Base-by-base conservation (phyloP, 306 rosid genomes). In the Trichosanthes cucumerina region DNA sequence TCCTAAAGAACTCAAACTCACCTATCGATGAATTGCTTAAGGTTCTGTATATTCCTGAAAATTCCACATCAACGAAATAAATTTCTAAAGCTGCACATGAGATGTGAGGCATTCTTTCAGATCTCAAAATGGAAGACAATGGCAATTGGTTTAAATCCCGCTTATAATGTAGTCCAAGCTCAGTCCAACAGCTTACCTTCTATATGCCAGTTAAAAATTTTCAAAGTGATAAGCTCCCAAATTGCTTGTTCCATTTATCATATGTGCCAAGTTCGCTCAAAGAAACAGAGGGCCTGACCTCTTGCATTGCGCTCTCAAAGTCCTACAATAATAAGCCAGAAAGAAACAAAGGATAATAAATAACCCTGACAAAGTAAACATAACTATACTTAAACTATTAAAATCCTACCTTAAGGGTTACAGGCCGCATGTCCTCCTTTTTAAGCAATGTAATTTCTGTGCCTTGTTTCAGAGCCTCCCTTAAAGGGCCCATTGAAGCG, bases 401-500 rank as follows among this genome's bases (percentile, higher is more conserved):
- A 34, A 66, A n/a, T 78, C 64, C 79, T 82, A 95, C 99, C 96
- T 87, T 68, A 59, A 92, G 93, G 46, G 87, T 88, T 74, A 90
- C 97, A 8, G 93, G 86, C 62, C 91, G 87, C 91, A 91, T 89
- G 81, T 91, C 96, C 60, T 92, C 97, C 85, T 87, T 92, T 60
- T 86, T 86, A 79, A 95, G 85, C 76, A 79, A 85, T 10, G 89
- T 80, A 63, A 95, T 90, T 64, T 92, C 90, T 76, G 85, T 86
- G 76, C 97, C 99, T 83, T 85, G 90, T 54, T 34, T 85, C 58
- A 95, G 73, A 81, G 92, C 96, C 78, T 95, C 93, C 83, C 99
- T 89, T n/a, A 95, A 86, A 60, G 99, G 99, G 63, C 99, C 99
- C 97, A 95, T 87, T 31, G 97, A 90, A 69, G 99, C 97, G 79